Evolutionary conservation across 164 flowering plant genomes (phyloP), one percentile per base, ranked within the genome.

Genomic region (Liquidambar formosana): DNA sequence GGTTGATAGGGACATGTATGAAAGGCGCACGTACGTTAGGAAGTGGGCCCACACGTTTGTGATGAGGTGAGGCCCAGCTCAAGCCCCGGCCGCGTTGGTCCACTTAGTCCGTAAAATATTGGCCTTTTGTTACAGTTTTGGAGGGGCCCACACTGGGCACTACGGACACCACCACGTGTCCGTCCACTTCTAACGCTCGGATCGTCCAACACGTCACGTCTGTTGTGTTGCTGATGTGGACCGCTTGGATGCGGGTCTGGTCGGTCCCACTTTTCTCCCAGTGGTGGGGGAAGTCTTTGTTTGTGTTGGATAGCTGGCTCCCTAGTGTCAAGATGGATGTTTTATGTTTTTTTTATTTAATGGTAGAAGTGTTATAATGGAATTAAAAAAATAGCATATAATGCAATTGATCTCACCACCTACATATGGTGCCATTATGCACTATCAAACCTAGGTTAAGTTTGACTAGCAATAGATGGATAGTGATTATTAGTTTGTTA

Each of bases 91-190:
- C 66, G 67, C 61, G 73, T 70, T 23, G 73, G 73, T n/a, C 73
- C 71, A 48, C 48, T n/a, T 2, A 21, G 45, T 14, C 48, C 49
- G 33, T 67, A 43, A 57, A 15, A 51, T 10, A 54, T 54, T 51
- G 68, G 57, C 58, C 68, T 27, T 8, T 49, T 51, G n/a, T 6
- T 33, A 28, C 45, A 54, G 53, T 0, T n/a, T 25, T 4, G 63
- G 44, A 12, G 22, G 49, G 69, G 41, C 53, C 66, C 66, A 25
- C 45, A 48, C 18, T 0, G 16, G 0, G 54, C 65, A 25, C 52
- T 41, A 70, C 12, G 25, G 46, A 71, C 61, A 52, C n/a, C 61
- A 59, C 75, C 75, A 72, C 75, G 75, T 72, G 75, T 59, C 63
- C 45, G n/a, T 57, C 43, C 43, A 51, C 3, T 22, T 54, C 13